These are phyloP conservation scores for Cladosporium sphaerospermum DNA, from an alignment of 2,329 filamentous ascomycete genomes.

Conservation along the genomic window DNA sequence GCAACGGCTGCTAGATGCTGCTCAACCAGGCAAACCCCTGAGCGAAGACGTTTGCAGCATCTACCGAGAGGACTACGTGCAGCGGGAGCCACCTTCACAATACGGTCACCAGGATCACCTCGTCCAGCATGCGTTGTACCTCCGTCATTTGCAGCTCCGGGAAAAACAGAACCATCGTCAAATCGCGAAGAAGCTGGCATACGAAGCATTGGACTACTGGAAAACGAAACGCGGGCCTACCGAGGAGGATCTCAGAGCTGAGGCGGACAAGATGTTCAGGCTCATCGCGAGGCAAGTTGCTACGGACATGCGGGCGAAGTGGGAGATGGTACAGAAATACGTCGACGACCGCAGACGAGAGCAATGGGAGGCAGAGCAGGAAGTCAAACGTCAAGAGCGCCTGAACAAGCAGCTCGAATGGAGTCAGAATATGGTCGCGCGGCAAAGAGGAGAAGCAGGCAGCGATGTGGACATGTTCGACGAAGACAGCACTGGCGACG, in stretches of 20 bases:
- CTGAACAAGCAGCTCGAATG: conserved; percentile 50
- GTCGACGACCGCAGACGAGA: conserved; percentile 51
- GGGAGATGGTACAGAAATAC: conserved; percentile 53
- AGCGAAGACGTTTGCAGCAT: conserved; percentile 54
- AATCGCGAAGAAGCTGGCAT: conserved; percentile 72
- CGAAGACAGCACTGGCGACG: conserved; percentile 20
- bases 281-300: conserved; percentile 67
- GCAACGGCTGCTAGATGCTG: conserved; percentile 61
- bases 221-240: conserved; percentile 66
- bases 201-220: conserved; percentile 72
- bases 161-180: conserved; percentile 73
- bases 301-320: conserved; percentile 56
- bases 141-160: conserved; percentile 69
- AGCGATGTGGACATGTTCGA: conserved; percentile 19
- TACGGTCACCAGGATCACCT: conserved; percentile 88
- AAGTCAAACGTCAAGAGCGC: conserved; percentile 65
- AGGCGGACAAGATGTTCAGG: conserved; percentile 61
- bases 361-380: conserved; percentile 56
- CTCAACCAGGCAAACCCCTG: conserved; percentile 67
- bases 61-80: conserved; percentile 47
- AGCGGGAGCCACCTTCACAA: conserved; percentile 67
- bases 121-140: conserved; percentile 69
- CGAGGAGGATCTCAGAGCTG: conserved; percentile 72
- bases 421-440: conserved; percentile 27
- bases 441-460: conserved; percentile 26